Evolutionary conservation across 345 rosid species (phyloP), one percentile per base, ranked within the genome.

Genomic region (Camelina laxa): DNA sequence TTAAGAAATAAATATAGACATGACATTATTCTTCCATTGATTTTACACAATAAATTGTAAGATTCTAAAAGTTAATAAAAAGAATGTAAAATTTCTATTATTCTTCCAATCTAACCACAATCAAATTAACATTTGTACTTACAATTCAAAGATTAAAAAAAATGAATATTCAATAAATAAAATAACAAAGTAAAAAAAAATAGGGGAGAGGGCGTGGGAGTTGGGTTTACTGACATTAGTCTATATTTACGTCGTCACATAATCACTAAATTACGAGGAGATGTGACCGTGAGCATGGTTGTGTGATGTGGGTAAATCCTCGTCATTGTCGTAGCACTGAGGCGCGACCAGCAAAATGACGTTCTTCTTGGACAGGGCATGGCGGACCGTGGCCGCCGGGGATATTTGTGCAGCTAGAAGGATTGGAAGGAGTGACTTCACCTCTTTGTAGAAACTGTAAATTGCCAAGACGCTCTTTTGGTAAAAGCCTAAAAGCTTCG

Each of bases 361-460:
- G 84, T 65, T 80, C 82, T n/a, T 76, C 30, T 27, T 60, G 45
- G 84, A 55, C 30, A 0, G 82, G 87, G 33, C 95, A 87, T 36
- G 55, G 20, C 1, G 81, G 3, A 36, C 89, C 90, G 21, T 75
- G 53, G 9, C 54, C 44, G 0, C 85, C 82, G 4, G 95, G 91
- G 39, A 86, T 82, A 78, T 82, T 51, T 50, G 91, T 86, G 82
- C 91, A 87, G n/a, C 87, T 80, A 0, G 95, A 89, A 6, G 81
- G 17, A 1, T 76, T 51, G 1, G 86, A 82, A 38, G 88, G 78
- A 73, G 85, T 71, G 7, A 74, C 82, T 4, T 71, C 54, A 3
- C 80, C 85, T 80, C 56, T 85, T 24, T 81, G 79, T 51, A 89
- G 87, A 59, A 87, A 77, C 81, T 86, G 85, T n/a, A 83, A 63